Evolutionary conservation across 129 eudicot genomes (phyloP).

Genomic region (Chrysanthemum lavandulifolium): DNA sequence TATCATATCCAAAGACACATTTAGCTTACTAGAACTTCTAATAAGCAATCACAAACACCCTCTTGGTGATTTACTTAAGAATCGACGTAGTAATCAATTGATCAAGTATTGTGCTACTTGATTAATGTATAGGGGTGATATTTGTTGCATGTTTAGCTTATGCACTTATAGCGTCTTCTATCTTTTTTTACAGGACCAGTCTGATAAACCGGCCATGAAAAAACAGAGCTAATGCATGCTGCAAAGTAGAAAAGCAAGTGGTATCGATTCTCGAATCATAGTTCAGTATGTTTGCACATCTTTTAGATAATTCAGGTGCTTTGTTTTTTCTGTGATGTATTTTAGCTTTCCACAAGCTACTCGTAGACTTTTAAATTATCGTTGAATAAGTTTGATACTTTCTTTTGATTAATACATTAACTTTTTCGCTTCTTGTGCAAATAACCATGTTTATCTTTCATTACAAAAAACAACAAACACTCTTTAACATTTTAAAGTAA

Average conservation of each 20-base stretch:
- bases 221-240: conserved; percentile 16
- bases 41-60: too few relatives aligned
- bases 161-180: neutral
- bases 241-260: neutral
- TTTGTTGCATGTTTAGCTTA: neutral
- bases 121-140: neutral
- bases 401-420: neutral
- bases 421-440: conserved; percentile 7
- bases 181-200: conserved; percentile 13
- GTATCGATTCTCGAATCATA: neutral
- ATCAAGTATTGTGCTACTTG: conserved; percentile 3
- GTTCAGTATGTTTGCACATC: neutral
- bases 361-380: neutral
- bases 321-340: conserved; percentile 16
- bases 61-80: too few relatives aligned
- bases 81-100: neutral
- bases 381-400: conserved; percentile 9
- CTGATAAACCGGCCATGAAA: neutral
- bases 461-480: neutral
- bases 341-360: conserved; percentile 22
- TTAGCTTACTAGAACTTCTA: too few relatives aligned
- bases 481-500: neutral
- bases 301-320: too few relatives aligned
- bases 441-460: conserved; percentile 9
- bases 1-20: too few relatives aligned